A percentile compares a stretch with the other conserved stretches of the same genome.
Evolutionary conservation across 192 early-diverging fungal species (phyloP).

Genomic region (Coemansia sp.): DNA sequence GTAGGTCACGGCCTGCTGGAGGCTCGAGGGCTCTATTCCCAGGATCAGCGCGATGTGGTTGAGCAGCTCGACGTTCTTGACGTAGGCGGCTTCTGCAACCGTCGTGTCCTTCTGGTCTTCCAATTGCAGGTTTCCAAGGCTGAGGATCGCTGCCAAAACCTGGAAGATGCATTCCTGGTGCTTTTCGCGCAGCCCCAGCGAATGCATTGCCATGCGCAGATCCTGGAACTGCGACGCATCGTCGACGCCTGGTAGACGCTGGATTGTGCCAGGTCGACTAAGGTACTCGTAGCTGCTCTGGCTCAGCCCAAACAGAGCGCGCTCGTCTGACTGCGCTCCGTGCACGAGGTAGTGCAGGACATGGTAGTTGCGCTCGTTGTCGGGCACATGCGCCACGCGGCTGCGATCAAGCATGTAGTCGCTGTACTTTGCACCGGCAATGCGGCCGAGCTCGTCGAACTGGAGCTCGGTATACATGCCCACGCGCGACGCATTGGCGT

Average conservation of each 20-base stretch:
- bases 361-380: slow-evolving; percentile 84
- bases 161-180: slow-evolving; percentile 85
- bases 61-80: slow-evolving; percentile 76
- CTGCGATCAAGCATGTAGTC: slow-evolving; percentile 86
- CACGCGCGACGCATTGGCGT: slow-evolving; percentile 79
- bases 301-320: slow-evolving; percentile 66
- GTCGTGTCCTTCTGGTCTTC: slow-evolving; percentile 65
- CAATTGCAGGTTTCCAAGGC: slow-evolving; percentile 85
- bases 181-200: slow-evolving; percentile 79
- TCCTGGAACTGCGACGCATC: slow-evolving; percentile 63
- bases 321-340: slow-evolving; percentile 78
- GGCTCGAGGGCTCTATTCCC: slow-evolving; percentile 69
- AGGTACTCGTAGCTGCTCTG: slow-evolving; percentile 57
- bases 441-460: slow-evolving; percentile 86
- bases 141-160: slow-evolving; percentile 79
- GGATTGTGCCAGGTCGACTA: slow-evolving; percentile 43
- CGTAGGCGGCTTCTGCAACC: slow-evolving; percentile 69
- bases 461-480: slow-evolving; percentile 86
- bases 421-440: slow-evolving; percentile 83
- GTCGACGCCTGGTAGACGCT: slow-evolving; percentile 58
- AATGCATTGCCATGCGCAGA: slow-evolving; percentile 78
- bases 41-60: slow-evolving; percentile 82
- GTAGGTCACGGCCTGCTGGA: slow-evolving; percentile 83
- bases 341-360: slow-evolving; percentile 93
- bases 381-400: slow-evolving; percentile 65